These are phyloP conservation scores for Glaciozyma martinii DNA, from an alignment of 768 basidiomycete species.

Conservation along the genomic window DNA sequence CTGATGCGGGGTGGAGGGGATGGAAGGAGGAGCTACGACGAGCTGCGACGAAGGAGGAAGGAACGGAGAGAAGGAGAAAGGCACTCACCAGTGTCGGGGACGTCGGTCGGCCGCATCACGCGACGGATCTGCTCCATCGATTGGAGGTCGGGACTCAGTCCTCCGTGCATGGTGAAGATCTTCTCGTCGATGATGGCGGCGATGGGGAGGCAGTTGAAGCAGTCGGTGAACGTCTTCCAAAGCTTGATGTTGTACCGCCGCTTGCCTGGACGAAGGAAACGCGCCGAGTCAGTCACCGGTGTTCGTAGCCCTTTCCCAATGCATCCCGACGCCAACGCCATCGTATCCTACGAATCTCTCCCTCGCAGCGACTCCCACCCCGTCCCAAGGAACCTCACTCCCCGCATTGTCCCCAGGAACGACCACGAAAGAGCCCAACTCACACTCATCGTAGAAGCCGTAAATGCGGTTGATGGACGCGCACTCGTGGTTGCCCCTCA, in stretches of 20 bases:
- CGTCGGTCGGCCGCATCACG: constrained; percentile 98
- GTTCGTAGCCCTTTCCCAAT: too few relatives aligned
- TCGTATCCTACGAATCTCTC: background rate
- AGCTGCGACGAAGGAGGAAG: background rate
- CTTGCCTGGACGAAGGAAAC: constrained; percentile 69
- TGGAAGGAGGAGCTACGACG: background rate
- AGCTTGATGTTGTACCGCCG: constrained; percentile 99
- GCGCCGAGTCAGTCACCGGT: constrained; percentile 2
- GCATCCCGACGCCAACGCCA: too few relatives aligned
- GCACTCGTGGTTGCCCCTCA: constrained; percentile 97
- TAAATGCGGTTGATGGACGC: constrained; percentile 99
- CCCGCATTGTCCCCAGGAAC: background rate
- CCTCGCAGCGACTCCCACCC: background rate
- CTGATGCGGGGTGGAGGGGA: too few relatives aligned
- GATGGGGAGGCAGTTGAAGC: constrained; percentile 98
- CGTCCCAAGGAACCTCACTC: background rate
- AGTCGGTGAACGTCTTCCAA: constrained; percentile 99
- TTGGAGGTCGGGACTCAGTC: constrained; percentile 91
- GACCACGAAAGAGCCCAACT: constrained; percentile 39
- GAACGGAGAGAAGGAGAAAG: background rate
- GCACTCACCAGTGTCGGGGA: constrained; percentile 83
- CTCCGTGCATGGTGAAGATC: constrained; percentile 99
- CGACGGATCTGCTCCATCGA: constrained; percentile 99
- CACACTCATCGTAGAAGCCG: constrained; percentile 99
- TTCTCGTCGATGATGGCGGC: constrained; percentile 99